Evolutionary conservation across 78 protist species (phyloP), one percentile per base, ranked within the genome.

Genomic region (Dictyostelium purpureum): DNA sequence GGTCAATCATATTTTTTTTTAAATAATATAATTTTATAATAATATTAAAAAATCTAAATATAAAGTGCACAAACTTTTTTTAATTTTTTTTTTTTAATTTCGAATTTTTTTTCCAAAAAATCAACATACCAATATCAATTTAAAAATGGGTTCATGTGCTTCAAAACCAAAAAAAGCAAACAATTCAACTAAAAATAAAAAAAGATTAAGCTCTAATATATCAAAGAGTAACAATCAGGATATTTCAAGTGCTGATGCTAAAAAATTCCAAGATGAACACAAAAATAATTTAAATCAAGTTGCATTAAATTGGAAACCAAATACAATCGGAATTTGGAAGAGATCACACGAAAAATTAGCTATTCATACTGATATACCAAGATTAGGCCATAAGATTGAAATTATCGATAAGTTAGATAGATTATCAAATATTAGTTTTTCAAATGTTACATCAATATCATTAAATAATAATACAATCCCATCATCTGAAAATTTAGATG

Each of bases 241-340:
- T 26, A 26, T 35, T 11, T 57, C 66, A 26, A 26, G 11, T 3
- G 21, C 7, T 26, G 57, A n/a, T 21, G 56, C 74, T n/a, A 70
- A 85, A 33, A 38, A 61, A 33, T n/a, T 42, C 54, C 42, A 70
- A n/a, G 83, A 73, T 2, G 92, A 85, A 51, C 92, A 85, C 38
- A 85, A 85, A 52, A 85, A 85, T 21, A 85, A 85, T 59, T 85
- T 85, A 49, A 70, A 85, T 85, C 92, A 85, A 57, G 92, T 85
- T 28, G 92, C 92, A 1, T 49, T 85, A 26, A 67, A 85, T 73
- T 85, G 92, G 92, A 70, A 73, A 59, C 37, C 71, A 35, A 70
- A 85, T 47, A 85, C 92, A 0, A 31, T 73, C 59, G 92, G 92
- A 3, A 85, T 85, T 59, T 85, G 92, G 90, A 85, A 85, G 76